Evolutionary conservation across 305 asterid species (phyloP), one percentile per base, ranked within the genome.

Genomic region (Euphrasia arctica): DNA sequence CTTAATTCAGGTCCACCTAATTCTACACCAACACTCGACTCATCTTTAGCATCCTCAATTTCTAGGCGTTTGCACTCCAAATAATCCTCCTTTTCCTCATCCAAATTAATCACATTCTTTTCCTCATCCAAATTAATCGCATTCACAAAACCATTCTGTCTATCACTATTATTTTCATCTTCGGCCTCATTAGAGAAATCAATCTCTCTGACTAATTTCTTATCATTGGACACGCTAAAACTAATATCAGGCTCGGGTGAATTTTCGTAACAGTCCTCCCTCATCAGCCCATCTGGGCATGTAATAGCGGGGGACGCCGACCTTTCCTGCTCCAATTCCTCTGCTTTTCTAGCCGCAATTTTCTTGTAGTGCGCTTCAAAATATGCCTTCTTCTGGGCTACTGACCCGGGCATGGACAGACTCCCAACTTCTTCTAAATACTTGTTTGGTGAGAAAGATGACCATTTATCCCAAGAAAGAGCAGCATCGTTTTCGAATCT

Each of bases 391-490:
- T 93, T 88, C 69, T 93, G 94, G 13, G 95, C 96, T 58, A 93
- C 99, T 42, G 97, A 88, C 72, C 97, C 97, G 4, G 97, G 97
- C 0, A 95, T 86, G 0, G 96, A 86, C 65, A 86, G 79, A 77
- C 59, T 90, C 58, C 84, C 99, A 52, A 86, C 96, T 79, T 93
- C 99, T 76, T 93, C 97, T 78, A 93, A 75, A 69, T 93, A 90
- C 78, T 90, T 93, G 45, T 88, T 93, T 14, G 91, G 95, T 10
- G 97, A 90, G 71, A 93, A 93, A 48, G 96, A 80, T 14, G 99
- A 93, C 94, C 95, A 93, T 72, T 90, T 90, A 81, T 88, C 99
- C 99, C 96, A 93, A 45, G 96, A 81, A 70, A 93, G 94, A 54
- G 79, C 81, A 80, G 79, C 81, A 80, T 88, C 95, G 27, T 81